A percentile compares a stretch with the other conserved stretches of the same genome.
Evolutionary conservation across 805 yeast species (phyloP).

Genomic region (Pichia eremophila): DNA sequence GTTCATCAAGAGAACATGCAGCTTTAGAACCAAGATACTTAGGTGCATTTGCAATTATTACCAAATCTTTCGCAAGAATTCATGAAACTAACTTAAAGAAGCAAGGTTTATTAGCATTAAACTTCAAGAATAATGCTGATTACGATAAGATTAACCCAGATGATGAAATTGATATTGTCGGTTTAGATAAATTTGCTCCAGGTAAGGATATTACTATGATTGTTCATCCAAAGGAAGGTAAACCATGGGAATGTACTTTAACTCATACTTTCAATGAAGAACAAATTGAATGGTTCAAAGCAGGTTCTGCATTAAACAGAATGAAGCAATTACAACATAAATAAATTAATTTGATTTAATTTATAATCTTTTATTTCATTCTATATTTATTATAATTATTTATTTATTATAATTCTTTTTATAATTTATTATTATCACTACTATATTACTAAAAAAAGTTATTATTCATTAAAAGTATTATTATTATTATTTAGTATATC

Average conservation of each 20-base stretch:
- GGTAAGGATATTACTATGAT: slow-evolving; percentile 82
- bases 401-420: slow-evolving; percentile 1
- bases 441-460: not conserved
- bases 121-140: slow-evolving; percentile 80
- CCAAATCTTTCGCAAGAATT: slow-evolving; percentile 96
- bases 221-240: slow-evolving; percentile 64
- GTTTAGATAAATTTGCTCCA: slow-evolving; percentile 80
- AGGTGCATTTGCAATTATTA: slow-evolving; percentile 96
- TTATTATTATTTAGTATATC: not conserved
- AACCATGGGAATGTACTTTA: slow-evolving; percentile 81
- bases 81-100: slow-evolving; percentile 99
- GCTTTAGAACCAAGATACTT: slow-evolving; percentile 99
- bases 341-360: not conserved
- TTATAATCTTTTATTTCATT: not conserved
- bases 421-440: not conserved
- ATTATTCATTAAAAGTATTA: not conserved
- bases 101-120: slow-evolving; percentile 97
- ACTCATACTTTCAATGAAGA: slow-evolving; percentile 94
- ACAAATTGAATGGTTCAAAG: slow-evolving; percentile 98
- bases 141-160: slow-evolving; percentile 90
- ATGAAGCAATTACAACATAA: slow-evolving; percentile 30
- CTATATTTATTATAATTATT: slow-evolving; percentile 1
- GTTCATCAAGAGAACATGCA: slow-evolving; percentile 99
- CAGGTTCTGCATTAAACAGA: slow-evolving; percentile 98
- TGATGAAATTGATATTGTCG: slow-evolving; percentile 82